Evolutionary conservation across 306 rosid genomes (phyloP).

Genomic region (Notholithocarpus densiflorus): DNA sequence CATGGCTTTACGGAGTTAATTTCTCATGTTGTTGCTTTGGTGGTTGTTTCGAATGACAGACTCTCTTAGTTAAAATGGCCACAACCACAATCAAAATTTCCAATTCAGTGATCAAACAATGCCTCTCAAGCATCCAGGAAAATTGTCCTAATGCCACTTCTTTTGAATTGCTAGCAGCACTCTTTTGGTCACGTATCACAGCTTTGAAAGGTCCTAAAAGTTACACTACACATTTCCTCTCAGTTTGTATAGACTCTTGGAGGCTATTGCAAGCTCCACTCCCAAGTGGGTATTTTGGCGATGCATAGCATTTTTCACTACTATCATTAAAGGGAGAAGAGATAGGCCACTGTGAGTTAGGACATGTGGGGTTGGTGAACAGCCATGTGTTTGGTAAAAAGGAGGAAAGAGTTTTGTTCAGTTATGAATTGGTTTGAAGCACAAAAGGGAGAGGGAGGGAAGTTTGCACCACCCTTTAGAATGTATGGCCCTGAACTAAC

Average conservation of each 20-base stretch:
- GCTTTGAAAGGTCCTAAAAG: slow-evolving; percentile 16
- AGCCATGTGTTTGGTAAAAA: slow-evolving; percentile 22
- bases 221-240: slow-evolving; percentile 25
- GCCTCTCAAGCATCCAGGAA: slow-evolving; percentile 19
- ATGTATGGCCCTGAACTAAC: slow-evolving; percentile 59
- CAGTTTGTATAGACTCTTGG: slow-evolving; percentile 50
- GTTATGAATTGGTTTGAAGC: slow-evolving; percentile 37
- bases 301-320: slow-evolving; percentile 52
- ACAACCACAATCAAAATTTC: slow-evolving; percentile 57
- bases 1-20: no score
- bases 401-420: slow-evolving; percentile 33
- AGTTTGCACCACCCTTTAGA: slow-evolving; percentile 18
- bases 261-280: slow-evolving; percentile 22
- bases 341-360: slow-evolving; percentile 5
- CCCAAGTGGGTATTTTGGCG: slow-evolving; percentile 51
- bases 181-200: slow-evolving; percentile 57
- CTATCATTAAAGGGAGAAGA: slow-evolving; percentile 20
- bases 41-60: slow-evolving; percentile 33
- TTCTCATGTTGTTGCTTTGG: slow-evolving; percentile 15
- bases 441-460: slow-evolving; percentile 31
- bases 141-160: slow-evolving; percentile 47
- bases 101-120: slow-evolving; percentile 26
- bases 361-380: slow-evolving; percentile 24
- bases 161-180: slow-evolving; percentile 53
- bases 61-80: slow-evolving; percentile 24